These are phyloP conservation scores for Marchantia polymorpha DNA, from an alignment of 225 moss, liverwort and hornwort genomes.

Conservation along the genomic window DNA sequence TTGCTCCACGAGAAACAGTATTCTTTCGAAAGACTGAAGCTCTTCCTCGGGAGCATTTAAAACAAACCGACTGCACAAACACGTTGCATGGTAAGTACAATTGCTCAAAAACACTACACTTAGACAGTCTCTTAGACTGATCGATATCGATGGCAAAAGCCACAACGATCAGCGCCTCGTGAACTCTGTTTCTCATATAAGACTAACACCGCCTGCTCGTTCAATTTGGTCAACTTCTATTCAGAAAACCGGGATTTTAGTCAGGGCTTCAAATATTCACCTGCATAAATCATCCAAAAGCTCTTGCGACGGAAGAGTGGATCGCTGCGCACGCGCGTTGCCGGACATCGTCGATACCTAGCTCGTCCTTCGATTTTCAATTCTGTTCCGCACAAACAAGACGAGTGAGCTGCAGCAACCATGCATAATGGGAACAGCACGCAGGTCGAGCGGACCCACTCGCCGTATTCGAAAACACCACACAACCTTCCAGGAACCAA, in stretches of 20 bases:
- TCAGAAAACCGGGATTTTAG: background rate
- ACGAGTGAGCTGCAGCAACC: background rate
- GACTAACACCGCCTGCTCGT: background rate
- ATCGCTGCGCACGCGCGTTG: constrained; percentile 47
- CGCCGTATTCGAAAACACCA: background rate
- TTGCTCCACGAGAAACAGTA: constrained; percentile 90
- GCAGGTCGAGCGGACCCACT: too few species aligned
- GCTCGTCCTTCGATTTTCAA: background rate
- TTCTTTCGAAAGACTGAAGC: constrained; percentile 86
- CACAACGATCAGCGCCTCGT: background rate
- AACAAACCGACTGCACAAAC: constrained; percentile 68
- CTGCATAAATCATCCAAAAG: constrained; percentile 87
- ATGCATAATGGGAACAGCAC: background rate
- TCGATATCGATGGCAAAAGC: background rate
- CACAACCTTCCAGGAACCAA: background rate
- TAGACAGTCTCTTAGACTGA: too few species aligned
- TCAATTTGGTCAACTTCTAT: background rate
- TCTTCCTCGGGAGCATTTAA: constrained; percentile 93
- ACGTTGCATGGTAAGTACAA: background rate
- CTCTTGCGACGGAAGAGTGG: constrained; percentile 80
- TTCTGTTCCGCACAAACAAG: background rate
- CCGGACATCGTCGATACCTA: constrained; percentile 27
- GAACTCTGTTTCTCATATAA: background rate
- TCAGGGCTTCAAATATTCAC: constrained; percentile 9
- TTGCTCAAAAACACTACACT: too few species aligned